Evolutionary conservation across 2,329 filamentous ascomycete genomes (phyloP).

Genomic region (Cladosporium austrohemisphaericum): DNA sequence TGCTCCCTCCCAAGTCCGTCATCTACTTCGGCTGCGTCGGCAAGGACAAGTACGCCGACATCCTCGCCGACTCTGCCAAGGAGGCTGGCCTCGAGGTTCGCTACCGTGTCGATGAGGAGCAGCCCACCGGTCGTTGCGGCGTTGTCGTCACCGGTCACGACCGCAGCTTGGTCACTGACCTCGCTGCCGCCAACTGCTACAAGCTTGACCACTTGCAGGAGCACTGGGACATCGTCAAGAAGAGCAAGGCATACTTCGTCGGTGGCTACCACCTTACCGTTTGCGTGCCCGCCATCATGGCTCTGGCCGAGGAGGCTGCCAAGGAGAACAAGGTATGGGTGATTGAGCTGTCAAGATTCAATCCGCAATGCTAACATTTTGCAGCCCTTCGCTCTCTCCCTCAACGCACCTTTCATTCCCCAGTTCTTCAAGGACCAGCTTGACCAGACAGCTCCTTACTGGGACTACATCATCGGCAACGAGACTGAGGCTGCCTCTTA

Average conservation of each 20-base stretch:
- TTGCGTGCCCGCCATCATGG: slow-evolving; percentile 83
- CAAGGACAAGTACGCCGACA: slow-evolving; percentile 91
- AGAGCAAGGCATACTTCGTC: slow-evolving; percentile 84
- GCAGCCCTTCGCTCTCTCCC: slow-evolving; percentile 75
- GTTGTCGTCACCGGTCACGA: slow-evolving; percentile 96
- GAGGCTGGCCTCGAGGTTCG: slow-evolving; percentile 86
- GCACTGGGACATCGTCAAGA: slow-evolving; percentile 88
- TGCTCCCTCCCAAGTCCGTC: slow-evolving; percentile 83
- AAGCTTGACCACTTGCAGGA: slow-evolving; percentile 91
- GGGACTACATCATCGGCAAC: slow-evolving; percentile 95
- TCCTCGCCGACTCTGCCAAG: slow-evolving; percentile 79
- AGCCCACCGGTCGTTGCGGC: slow-evolving; percentile 88
- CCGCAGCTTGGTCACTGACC: slow-evolving; percentile 89
- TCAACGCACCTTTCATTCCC: slow-evolving; percentile 92
- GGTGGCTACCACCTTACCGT: slow-evolving; percentile 98
- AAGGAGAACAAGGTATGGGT: slow-evolving; percentile 70
- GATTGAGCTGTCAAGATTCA: slow-evolving; percentile 14
- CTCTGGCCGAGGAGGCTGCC: slow-evolving; percentile 85
- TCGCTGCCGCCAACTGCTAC: slow-evolving; percentile 96
- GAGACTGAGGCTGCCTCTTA: slow-evolving; percentile 91
- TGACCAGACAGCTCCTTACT: slow-evolving; percentile 81
- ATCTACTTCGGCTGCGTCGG: slow-evolving; percentile 93
- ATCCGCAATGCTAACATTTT: not conserved
- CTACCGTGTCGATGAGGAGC: slow-evolving; percentile 83
- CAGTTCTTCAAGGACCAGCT: slow-evolving; percentile 98